These are phyloP conservation scores for Melanogaster broomeanus DNA, from an alignment of 768 basidiomycete species.

Conservation along the genomic window DNA sequence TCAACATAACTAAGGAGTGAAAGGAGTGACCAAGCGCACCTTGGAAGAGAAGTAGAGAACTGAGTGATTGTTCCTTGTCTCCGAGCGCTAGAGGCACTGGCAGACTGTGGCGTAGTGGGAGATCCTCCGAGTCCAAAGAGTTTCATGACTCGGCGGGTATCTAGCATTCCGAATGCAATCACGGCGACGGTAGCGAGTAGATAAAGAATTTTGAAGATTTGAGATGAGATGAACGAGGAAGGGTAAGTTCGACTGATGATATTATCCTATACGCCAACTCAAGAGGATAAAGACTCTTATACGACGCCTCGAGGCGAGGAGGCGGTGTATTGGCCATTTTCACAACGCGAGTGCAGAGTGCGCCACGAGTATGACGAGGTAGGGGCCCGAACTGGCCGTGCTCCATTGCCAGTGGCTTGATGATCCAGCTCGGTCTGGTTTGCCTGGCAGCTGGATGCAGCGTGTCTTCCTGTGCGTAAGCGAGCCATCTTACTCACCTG, in stretches of 20 bases:
- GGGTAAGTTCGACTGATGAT: slow-evolving; percentile 12
- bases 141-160: slow-evolving; percentile 34
- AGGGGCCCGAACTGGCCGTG: slow-evolving; percentile 3
- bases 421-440: slow-evolving; percentile 10
- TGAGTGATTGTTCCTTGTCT: slow-evolving; percentile 25
- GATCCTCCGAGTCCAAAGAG: slow-evolving; percentile 32
- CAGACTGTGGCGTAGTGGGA: slow-evolving; percentile 24
- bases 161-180: slow-evolving; percentile 31
- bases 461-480: slow-evolving; percentile 26
- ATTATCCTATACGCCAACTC: slow-evolving; percentile 12
- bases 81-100: slow-evolving; percentile 12
- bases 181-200: slow-evolving; percentile 19
- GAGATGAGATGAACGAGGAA: slow-evolving; percentile 11
- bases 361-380: slow-evolving; percentile 20
- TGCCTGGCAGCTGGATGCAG: slow-evolving; percentile 9
- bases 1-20: neutral
- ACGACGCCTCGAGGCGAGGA: slow-evolving; percentile 17
- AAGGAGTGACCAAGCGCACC: slow-evolving; percentile 7
- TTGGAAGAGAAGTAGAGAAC: slow-evolving; percentile 15
- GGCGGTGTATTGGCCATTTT: slow-evolving; percentile 26
- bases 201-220: slow-evolving; percentile 28
- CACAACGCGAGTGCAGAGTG: slow-evolving; percentile 14
- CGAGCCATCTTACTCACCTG: slow-evolving; percentile 23
- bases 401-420: too few species aligned
- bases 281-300: slow-evolving; percentile 24